These are phyloP conservation scores for Fusarium poae DNA, from an alignment of 2,329 filamentous ascomycete genomes.

Conservation along the genomic window DNA sequence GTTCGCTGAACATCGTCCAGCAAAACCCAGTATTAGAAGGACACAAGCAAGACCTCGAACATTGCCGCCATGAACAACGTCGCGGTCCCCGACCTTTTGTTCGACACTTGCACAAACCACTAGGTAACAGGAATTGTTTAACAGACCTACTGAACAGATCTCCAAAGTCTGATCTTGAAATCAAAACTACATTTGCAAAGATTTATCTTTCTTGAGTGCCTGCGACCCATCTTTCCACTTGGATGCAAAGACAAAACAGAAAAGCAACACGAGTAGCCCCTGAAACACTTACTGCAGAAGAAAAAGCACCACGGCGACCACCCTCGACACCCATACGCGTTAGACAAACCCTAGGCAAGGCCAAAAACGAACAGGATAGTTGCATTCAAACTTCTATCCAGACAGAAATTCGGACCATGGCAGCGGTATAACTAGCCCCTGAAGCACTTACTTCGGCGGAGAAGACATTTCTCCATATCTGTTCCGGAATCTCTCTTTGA, in stretches of 20 bases:
- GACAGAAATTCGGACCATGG: no score
- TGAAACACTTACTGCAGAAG: neutral
- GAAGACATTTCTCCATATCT: neutral
- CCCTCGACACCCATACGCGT: neutral
- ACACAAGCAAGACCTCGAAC: neutral
- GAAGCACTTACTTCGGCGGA: neutral
- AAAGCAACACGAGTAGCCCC: neutral
- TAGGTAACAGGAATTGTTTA: neutral
- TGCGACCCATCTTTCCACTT: neutral
- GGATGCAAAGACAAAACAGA: neutral
- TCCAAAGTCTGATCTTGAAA: neutral
- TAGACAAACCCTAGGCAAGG: accelerated
- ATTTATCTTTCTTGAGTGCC: neutral
- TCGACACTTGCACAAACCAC: neutral
- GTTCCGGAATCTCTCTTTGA: neutral
- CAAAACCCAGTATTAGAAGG: neutral
- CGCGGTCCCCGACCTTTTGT: neutral
- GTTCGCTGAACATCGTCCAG: neutral
- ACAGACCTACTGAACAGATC: neutral
- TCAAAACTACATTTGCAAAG: neutral
- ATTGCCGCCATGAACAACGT: neutral
- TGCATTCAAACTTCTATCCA: neutral
- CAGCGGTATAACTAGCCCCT: neutral
- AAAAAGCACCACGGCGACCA: neutral
- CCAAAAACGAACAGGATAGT: no score